Evolutionary conservation across 2,329 filamentous ascomycete species (phyloP), one percentile per base, ranked within the genome.

Genomic region (Cladophialophora psammophila): DNA sequence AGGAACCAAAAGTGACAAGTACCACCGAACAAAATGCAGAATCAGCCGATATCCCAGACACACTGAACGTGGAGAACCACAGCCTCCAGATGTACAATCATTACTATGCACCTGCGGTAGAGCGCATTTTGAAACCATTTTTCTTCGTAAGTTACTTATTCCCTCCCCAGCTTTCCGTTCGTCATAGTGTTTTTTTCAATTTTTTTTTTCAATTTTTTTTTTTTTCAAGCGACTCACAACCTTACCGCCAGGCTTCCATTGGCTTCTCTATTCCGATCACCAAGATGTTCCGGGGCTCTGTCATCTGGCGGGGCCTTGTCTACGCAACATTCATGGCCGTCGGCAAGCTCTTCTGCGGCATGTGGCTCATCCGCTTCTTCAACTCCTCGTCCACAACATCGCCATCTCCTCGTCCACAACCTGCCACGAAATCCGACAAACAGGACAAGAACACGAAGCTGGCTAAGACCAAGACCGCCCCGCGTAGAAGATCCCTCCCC

Each of bases 231-330:
- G 7, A 9, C 45, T 50, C 8, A 48, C 18, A 4, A 6, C n/a
- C 42, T 26, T 5, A 26, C 38, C 53, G 5, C 18, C 52, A 69
- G 66, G 68, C 85, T 1, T 87, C 85, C 0, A 90, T 94, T 40
- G 91, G 91, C 0, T 94, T 94, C 74, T 89, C 91, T 0, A 91
- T 95, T 1, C 91, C 91, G 0, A 89, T 94, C 35, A 86, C 85
- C 0, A 79, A 86, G 5, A 88, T 95, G 82, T 94, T 93, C 72
- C 75, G 76, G 0, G 86, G 86, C 0, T 73, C 79, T 0, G 82
- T 91, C 0, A 78, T 93, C 1, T 95, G 91, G 91, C 86, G 87
- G 10, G 91, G 91, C 0, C 69, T 93, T 0, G 83, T 93, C 0
- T 95, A 94, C 72, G 83, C 89, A 0, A 69, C 89, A 0, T 78